Evolutionary conservation across 768 basidiomycete genomes (phyloP), one percentile per base, ranked within the genome.

Genomic region (Suillus spraguei): DNA sequence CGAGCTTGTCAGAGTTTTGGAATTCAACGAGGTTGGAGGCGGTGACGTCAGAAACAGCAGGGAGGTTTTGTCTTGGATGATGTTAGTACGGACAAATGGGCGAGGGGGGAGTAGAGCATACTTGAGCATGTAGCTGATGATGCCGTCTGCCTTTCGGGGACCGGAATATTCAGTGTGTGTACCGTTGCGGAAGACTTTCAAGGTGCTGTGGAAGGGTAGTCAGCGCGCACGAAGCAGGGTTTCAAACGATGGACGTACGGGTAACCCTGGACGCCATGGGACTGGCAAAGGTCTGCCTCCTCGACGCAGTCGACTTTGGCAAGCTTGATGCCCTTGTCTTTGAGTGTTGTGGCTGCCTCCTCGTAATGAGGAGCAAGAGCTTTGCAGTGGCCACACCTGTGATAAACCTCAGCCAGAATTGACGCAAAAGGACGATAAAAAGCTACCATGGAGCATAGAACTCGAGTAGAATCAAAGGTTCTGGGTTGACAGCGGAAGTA

Each of bases 231-330:
- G 22, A 50, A 2, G 16, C n/a, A 20, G 16, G 20, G 53, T 17
- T 13, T 33, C 3, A 8, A 24, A 42, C 20, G 6, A 16, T 33
- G 36, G 17, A 81, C 94, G 71, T 70, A 95, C 95, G 95, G 95
- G 80, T 99, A 99, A 17, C 97, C 97, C 75, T 90, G 87, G 50
- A 99, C 85, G 47, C 91, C 95, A 63, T 95, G 89, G 58, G 84
- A 71, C 73, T 92, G 89, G 79, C 97, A 99, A 36, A 99, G 85
- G 60, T 97, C 95, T 32, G 90, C 87, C 71, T 99, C 83, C 66
- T 93, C 95, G 52, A 97, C 97, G 76, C 97, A 99, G 82, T 99
- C 95, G 59, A 99, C 96, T 74, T 98, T 97, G 68, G 95, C 95
- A 60, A 99, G 78, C 76, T 91, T 91, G 79, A 99, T 94, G 76